phyloP scores from a whole-genome alignment of 1,284 basidiomycete genomes.

The Ceratobasidium sp. region DNA sequence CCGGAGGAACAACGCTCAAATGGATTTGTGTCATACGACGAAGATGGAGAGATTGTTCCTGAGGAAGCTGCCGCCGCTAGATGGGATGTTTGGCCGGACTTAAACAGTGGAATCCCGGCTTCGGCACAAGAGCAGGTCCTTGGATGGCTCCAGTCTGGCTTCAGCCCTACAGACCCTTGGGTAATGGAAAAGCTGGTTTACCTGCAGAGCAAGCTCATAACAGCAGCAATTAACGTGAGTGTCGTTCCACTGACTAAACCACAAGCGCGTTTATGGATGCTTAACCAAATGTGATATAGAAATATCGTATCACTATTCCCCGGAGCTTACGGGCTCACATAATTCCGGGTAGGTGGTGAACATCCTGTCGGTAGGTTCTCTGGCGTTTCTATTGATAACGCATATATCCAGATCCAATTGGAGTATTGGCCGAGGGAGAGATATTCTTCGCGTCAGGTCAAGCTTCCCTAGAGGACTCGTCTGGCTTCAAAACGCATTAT shows the following conservation, averaged over 20 bases:
- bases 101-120: slow-evolving; percentile 21
- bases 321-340: slow-evolving; percentile 42
- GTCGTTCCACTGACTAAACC: too few relatives aligned
- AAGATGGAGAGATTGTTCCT: slow-evolving; percentile 1
- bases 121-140: slow-evolving; percentile 31
- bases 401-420: slow-evolving; percentile 38
- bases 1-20: slow-evolving; percentile 19
- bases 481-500: slow-evolving; percentile 7
- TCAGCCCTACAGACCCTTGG: slow-evolving; percentile 29
- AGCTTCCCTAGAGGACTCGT: not conserved
- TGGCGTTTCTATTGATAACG: not conserved
- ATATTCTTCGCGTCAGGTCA: slow-evolving; percentile 46
- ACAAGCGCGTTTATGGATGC: not conserved
- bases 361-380: too few relatives aligned
- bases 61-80: slow-evolving; percentile 17
- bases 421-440: slow-evolving; percentile 45
- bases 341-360: slow-evolving; percentile 41
- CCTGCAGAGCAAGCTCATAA: slow-evolving; percentile 19
- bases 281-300: slow-evolving; percentile 16
- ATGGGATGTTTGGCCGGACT: slow-evolving; percentile 27
- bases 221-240: slow-evolving; percentile 10
- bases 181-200: slow-evolving; percentile 39
- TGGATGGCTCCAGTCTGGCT: slow-evolving; percentile 31
- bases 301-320: slow-evolving; percentile 42
- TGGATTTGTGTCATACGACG: slow-evolving; percentile 20